phyloP scores from a whole-genome alignment of 2,329 filamentous ascomycete genomes.

The Fonsecaea pugnacius region DNA sequence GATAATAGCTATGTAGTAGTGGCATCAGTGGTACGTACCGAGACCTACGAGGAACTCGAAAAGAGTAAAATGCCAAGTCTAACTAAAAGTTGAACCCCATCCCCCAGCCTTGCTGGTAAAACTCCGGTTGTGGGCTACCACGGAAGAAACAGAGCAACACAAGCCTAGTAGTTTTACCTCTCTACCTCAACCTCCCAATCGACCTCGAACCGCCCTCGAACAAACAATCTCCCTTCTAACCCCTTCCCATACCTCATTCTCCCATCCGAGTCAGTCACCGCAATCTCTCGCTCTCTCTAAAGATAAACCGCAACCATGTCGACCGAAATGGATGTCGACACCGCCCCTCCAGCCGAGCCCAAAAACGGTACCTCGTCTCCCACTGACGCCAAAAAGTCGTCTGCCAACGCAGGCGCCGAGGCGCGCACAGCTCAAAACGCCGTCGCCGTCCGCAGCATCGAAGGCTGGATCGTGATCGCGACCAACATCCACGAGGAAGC shows the following conservation, averaged over 20 bases:
- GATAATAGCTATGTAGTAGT: too few relatives aligned
- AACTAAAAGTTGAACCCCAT: neutral
- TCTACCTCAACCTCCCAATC: neutral
- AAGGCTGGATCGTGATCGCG: conserved; percentile 71
- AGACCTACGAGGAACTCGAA: too few relatives aligned
- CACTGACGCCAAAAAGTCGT: conserved; percentile 25
- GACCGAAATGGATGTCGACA: conserved; percentile 53
- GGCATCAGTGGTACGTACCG: too few relatives aligned
- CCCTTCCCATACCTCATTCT: neutral
- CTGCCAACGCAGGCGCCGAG: conserved; percentile 41
- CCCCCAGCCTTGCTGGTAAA: neutral
- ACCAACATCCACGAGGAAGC: conserved; percentile 72
- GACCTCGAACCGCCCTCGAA: neutral
- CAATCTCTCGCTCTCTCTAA: neutral
- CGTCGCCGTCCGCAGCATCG: conserved; percentile 68
- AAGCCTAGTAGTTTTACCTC: neutral
- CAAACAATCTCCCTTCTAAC: neutral
- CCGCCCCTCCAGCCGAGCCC: conserved; percentile 36
- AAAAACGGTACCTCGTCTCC: conserved; percentile 34
- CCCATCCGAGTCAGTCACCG: neutral
- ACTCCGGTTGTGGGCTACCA: neutral
- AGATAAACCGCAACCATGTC: conserved; percentile 43
- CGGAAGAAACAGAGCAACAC: neutral
- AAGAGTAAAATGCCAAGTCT: neutral
- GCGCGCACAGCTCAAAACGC: conserved; percentile 51